Percentiles rank a stretch among this genome's conserved stretches.
Conservation (phyloP, 495 filamentous ascomycete genomes). For the Lepidopterella palustris region DNA sequence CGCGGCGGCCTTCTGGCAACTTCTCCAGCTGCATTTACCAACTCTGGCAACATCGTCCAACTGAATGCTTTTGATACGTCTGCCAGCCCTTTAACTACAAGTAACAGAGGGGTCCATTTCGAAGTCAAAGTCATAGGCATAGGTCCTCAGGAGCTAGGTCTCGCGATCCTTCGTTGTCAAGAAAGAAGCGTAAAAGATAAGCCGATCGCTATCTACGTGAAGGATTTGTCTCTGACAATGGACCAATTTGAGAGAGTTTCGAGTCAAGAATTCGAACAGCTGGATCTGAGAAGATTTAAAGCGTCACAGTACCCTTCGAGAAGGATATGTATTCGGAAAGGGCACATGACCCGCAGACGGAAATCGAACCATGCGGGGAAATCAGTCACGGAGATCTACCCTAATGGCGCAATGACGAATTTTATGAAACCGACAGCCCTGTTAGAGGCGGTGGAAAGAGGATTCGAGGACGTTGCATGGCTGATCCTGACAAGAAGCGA, state of each 20-base stretch:
- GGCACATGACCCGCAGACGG: background rate
- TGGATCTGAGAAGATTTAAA: background rate
- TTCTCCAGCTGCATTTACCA: background rate
- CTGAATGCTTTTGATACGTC: background rate
- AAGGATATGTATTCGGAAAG: slow-evolving; percentile 5
- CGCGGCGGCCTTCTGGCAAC: slow-evolving; percentile 4
- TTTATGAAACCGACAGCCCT: background rate
- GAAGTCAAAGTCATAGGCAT: background rate
- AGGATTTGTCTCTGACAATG: background rate
- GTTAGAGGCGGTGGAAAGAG: background rate
- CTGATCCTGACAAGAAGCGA: slow-evolving; percentile 2
- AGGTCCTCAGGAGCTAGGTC: background rate
- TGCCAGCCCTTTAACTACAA: background rate
- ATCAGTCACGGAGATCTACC: background rate
- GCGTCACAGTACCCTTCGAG: slow-evolving; percentile 1
- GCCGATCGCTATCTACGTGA: slow-evolving; percentile 2
- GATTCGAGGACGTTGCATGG: background rate
- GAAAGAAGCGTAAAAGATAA: slow-evolving; percentile 3
- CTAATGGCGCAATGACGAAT: slow-evolving; percentile 1
- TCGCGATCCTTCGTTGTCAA: slow-evolving; percentile 7
- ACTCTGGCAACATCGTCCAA: slow-evolving; percentile 4
- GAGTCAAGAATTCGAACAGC: background rate
- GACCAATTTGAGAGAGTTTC: background rate
- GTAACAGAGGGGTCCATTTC: background rate
- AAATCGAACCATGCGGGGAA: background rate